Evolutionary conservation across 805 yeast species (phyloP).

Genomic region (Scheffersomyces lignosus): DNA sequence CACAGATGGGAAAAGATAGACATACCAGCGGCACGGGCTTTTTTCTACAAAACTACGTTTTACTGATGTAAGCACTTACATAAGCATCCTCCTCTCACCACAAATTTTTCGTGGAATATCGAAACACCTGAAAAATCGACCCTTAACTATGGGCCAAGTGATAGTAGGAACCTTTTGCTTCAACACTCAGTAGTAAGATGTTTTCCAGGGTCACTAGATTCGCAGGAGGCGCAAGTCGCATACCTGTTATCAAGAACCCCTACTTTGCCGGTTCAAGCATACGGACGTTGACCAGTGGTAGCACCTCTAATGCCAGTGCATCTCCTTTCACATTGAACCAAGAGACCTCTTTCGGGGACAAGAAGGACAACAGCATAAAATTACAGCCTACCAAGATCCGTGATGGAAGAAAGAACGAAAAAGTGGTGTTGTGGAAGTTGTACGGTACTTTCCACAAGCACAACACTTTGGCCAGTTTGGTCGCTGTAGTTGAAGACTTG

Average conservation of each 20-base stretch:
- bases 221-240: too few relatives aligned
- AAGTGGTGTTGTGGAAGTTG: conserved; percentile 64
- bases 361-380: background rate
- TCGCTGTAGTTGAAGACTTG: conserved; percentile 66
- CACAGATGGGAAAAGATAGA: too few relatives aligned
- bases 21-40: too few relatives aligned
- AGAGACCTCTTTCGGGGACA: background rate
- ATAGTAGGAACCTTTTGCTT: too few relatives aligned
- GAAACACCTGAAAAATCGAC: background rate
- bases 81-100: too few relatives aligned
- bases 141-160: too few relatives aligned
- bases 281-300: background rate
- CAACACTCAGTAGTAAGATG: conserved; percentile 5
- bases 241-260: background rate
- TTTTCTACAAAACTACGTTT: too few relatives aligned
- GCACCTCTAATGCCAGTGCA: conserved; percentile 3
- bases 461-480: conserved; percentile 77
- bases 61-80: too few relatives aligned
- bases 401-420: conserved; percentile 14
- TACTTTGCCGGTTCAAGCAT: conserved; percentile 1
- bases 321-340: conserved; percentile 6
- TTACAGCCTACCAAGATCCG: background rate
- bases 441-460: conserved; percentile 79
- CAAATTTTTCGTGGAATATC: too few relatives aligned
- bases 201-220: conserved; percentile 9